Conservation (phyloP, 2,329 filamentous ascomycete species). For the Akanthomyces muscarius region DNA sequence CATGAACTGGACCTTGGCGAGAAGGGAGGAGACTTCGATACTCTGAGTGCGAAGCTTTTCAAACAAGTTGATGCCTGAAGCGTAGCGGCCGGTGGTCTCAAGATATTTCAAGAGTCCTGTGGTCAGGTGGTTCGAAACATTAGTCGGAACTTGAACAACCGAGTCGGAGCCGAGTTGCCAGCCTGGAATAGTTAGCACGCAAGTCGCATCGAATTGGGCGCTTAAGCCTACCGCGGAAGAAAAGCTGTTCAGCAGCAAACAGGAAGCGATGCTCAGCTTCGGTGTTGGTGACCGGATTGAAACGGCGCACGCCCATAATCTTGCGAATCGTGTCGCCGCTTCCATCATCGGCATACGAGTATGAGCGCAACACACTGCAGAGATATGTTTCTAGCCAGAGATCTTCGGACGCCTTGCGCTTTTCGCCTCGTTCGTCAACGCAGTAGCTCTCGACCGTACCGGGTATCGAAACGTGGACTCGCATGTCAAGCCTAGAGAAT, state of each 20-base stretch:
- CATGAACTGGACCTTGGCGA: conserved; percentile 88
- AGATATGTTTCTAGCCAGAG: conserved; percentile 97
- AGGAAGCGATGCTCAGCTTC: conserved; percentile 96
- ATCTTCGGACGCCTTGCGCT: conserved; percentile 86
- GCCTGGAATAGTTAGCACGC: conserved; percentile 46
- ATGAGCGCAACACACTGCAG: conserved; percentile 88
- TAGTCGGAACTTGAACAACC: conserved; percentile 94
- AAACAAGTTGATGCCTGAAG: conserved; percentile 95
- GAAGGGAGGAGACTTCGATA: conserved; percentile 86
- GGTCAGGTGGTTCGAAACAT: conserved; percentile 92
- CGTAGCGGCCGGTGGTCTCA: conserved; percentile 87
- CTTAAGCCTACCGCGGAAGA: conserved; percentile 72
- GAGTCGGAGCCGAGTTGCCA: conserved; percentile 96
- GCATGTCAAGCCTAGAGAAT: conserved; percentile 96
- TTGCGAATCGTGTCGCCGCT: conserved; percentile 92
- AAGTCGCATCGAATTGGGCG: background rate
- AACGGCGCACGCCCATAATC: conserved; percentile 93
- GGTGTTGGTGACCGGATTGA: conserved; percentile 98
- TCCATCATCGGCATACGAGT: conserved; percentile 94
- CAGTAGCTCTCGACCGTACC: conserved; percentile 96
- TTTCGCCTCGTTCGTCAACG: conserved; percentile 93
- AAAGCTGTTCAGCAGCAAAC: conserved; percentile 87
- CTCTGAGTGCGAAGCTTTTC: conserved; percentile 91
- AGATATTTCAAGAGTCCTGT: conserved; percentile 94
- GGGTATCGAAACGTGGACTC: conserved; percentile 94